These are phyloP conservation scores for Penicillium hesseltinei DNA, from an alignment of 2,329 filamentous ascomycete genomes.

Conservation along the genomic window DNA sequence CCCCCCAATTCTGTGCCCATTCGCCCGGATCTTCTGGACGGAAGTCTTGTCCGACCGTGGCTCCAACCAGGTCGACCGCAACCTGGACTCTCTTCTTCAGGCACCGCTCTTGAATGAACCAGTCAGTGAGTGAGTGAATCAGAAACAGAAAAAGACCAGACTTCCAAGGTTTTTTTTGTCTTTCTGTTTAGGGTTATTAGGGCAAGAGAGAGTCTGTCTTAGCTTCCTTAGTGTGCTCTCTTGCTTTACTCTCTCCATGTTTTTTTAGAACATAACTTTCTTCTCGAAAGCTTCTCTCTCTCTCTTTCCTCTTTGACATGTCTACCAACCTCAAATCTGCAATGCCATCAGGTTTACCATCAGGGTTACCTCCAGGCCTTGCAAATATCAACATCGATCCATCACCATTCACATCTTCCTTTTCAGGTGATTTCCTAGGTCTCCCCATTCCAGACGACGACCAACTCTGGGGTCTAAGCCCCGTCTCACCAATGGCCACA, in stretches of 20 bases:
- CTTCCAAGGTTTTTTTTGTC: neutral
- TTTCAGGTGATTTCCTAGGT: constrained; percentile 30
- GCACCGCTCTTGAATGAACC: constrained; percentile 12
- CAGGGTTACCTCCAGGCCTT: neutral
- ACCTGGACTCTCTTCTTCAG: constrained; percentile 20
- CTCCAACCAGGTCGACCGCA: constrained; percentile 17
- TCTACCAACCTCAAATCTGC: constrained; percentile 8
- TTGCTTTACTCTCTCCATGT: neutral
- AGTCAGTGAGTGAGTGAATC: neutral
- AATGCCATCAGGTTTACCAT: constrained; percentile 1
- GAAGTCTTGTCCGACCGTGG: constrained; percentile 30
- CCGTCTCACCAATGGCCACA: constrained; percentile 27
- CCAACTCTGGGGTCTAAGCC: constrained; percentile 32
- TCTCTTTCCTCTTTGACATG: neutral
- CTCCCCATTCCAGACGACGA: constrained; percentile 33
- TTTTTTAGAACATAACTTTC: neutral
- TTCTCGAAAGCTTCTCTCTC: neutral
- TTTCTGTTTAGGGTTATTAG: constrained; percentile 3
- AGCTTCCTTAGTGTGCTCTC: neutral
- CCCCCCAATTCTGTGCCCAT: constrained; percentile 6
- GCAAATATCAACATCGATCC: constrained; percentile 4
- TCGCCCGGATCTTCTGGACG: constrained; percentile 29
- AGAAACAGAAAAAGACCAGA: neutral
- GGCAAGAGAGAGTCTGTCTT: constrained; percentile 5
- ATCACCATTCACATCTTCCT: constrained; percentile 17